Conservation (phyloP, 139 green algal species). For the Auxenochlorella pyrenoidosa region DNA sequence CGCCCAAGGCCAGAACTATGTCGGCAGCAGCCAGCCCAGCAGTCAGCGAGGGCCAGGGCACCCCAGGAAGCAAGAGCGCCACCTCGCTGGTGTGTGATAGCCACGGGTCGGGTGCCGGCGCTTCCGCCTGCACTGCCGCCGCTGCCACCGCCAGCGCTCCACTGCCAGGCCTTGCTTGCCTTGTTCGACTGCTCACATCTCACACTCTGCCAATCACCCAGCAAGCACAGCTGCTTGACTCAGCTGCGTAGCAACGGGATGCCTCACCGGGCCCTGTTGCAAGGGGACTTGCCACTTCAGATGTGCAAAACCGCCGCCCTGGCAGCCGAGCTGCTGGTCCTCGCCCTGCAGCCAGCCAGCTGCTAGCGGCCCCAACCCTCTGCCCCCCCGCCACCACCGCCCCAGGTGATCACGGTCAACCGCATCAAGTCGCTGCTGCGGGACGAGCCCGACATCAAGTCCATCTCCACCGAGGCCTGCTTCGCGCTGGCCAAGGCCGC, state of each 20-base stretch:
- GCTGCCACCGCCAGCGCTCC: background rate
- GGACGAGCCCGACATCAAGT: constrained; percentile 34
- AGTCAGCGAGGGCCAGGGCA: background rate
- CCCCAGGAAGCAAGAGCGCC: background rate
- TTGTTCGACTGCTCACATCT: background rate
- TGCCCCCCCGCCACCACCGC: background rate
- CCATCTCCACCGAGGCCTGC: constrained; percentile 46
- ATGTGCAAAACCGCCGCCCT: too few species aligned
- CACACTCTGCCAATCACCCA: background rate
- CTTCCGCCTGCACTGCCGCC: background rate
- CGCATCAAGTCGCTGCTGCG: constrained; percentile 38
- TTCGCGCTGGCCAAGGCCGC: constrained; percentile 44
- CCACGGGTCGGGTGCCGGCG: background rate
- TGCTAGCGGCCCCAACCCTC: background rate
- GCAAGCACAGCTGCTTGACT: background rate
- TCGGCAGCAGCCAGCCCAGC: too few species aligned
- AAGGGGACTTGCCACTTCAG: too few species aligned
- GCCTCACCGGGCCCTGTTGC: too few species aligned
- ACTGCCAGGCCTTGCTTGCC: background rate
- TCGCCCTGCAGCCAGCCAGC: too few species aligned
- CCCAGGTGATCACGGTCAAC: constrained; percentile 20
- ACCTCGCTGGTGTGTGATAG: constrained; percentile 4
- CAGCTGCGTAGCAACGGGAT: background rate
- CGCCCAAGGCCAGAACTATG: too few species aligned
- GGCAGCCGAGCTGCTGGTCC: too few species aligned